Conservation (phyloP, 208 protist species). For the Wallacemonas sp. region DNA sequence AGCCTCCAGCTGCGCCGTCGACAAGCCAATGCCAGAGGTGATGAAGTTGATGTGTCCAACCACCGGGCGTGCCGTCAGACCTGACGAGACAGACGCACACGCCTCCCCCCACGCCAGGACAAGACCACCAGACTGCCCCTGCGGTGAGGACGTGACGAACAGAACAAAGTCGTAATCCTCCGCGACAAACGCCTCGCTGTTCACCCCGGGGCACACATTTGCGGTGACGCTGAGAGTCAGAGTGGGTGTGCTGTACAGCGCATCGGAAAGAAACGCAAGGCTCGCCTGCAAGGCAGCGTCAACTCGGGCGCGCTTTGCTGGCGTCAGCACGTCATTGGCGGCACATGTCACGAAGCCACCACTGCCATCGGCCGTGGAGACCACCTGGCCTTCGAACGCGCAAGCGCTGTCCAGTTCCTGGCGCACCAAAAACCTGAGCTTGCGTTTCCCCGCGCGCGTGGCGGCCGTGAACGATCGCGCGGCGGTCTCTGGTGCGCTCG, state of each 20-base stretch:
- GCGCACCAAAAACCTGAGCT: slow-evolving; percentile 27
- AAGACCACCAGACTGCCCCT: background rate
- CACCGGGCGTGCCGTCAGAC: slow-evolving; percentile 24
- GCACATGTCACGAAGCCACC: slow-evolving; percentile 17
- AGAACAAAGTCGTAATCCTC: slow-evolving; percentile 41
- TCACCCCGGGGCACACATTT: slow-evolving; percentile 12
- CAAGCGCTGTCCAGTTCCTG: slow-evolving; percentile 19
- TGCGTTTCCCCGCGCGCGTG: background rate
- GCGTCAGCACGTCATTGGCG: slow-evolving; percentile 33
- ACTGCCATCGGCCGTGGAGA: slow-evolving; percentile 4
- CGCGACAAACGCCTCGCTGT: slow-evolving; percentile 4
- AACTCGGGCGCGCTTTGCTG: slow-evolving; percentile 16
- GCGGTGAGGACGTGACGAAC: slow-evolving; percentile 37
- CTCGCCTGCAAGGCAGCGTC: slow-evolving; percentile 15
- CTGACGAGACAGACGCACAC: slow-evolving; percentile 12
- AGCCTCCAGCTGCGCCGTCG: background rate
- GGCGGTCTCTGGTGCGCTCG: slow-evolving; percentile 1
- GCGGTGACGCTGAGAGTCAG: slow-evolving; percentile 9
- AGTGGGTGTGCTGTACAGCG: slow-evolving; percentile 28
- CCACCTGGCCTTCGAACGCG: slow-evolving; percentile 13
- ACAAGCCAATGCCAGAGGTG: slow-evolving; percentile 10
- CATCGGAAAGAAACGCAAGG: slow-evolving; percentile 17
- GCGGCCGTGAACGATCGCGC: background rate
- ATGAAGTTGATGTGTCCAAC: slow-evolving; percentile 73
- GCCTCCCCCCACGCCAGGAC: slow-evolving; percentile 34